These are phyloP conservation scores for Vitis amurensis DNA, from an alignment of 164 flowering plant genomes.

Conservation along the genomic window DNA sequence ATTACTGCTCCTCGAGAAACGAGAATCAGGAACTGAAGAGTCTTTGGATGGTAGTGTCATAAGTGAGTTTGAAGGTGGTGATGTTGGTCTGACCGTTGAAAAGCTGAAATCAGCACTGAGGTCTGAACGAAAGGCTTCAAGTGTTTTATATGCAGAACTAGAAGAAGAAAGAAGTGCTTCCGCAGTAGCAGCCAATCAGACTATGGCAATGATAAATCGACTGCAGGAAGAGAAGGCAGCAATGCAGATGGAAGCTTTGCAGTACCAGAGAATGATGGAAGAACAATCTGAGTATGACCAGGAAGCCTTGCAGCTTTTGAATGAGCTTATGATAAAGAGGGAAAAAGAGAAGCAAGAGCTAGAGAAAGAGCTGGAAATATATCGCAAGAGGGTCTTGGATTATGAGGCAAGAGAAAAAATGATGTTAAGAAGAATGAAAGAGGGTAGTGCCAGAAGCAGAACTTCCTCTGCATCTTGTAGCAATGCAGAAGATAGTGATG, in stretches of 20 bases:
- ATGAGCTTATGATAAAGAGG: constrained; percentile 81
- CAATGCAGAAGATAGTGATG: constrained; percentile 66
- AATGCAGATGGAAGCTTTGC: constrained; percentile 91
- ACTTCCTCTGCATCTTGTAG: constrained; percentile 60
- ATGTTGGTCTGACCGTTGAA: constrained; percentile 46
- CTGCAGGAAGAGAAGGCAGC: constrained; percentile 96
- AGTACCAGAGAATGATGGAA: constrained; percentile 97
- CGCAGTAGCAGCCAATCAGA: constrained; percentile 80
- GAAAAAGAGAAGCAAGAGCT: constrained; percentile 85
- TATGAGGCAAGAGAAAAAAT: constrained; percentile 54
- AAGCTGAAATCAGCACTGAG: constrained; percentile 54
- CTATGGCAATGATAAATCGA: constrained; percentile 96
- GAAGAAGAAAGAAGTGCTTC: constrained; percentile 95
- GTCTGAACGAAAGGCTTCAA: constrained; percentile 58
- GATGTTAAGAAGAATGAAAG: constrained; percentile 38
- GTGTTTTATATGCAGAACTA: constrained; percentile 66
- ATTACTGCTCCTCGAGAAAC: constrained; percentile 36
- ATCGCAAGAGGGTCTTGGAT: constrained; percentile 46
- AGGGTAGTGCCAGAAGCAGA: constrained; percentile 42
- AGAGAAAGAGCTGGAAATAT: constrained; percentile 63
- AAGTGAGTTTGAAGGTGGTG: constrained; percentile 55
- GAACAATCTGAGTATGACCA: constrained; percentile 92
- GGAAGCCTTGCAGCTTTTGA: constrained; percentile 79
- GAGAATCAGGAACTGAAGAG: constrained; percentile 52
- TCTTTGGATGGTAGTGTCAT: constrained; percentile 66